Conservation (phyloP, 2,329 filamentous ascomycete species). For the Ophiostoma triangulosporum region DNA sequence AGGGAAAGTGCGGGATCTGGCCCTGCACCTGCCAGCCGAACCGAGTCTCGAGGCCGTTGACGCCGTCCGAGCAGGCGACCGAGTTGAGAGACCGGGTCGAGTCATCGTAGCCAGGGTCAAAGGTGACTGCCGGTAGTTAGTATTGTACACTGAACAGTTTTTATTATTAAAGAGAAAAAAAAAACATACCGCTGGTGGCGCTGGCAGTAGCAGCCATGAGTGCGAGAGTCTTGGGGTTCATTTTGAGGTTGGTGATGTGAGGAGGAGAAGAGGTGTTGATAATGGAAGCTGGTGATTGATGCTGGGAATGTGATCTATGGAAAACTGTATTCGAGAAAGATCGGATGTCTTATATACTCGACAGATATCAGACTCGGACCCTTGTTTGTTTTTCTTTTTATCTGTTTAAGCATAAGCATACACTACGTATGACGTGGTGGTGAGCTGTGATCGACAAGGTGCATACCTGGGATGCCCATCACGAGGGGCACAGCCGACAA, state of each 20-base stretch:
- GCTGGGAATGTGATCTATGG: too few relatives aligned
- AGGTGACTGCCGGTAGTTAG: conserved; percentile 38
- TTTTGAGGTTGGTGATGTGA: background rate
- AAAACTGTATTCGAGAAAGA: too few relatives aligned
- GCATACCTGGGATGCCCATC: background rate
- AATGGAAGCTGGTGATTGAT: background rate
- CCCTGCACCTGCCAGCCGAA: conserved; percentile 45
- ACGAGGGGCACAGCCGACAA: background rate
- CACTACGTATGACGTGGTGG: too few relatives aligned
- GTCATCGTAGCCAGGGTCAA: conserved; percentile 59
- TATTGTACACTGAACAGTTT: background rate
- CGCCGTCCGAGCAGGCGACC: conserved; percentile 55
- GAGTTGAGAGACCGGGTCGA: conserved; percentile 35
- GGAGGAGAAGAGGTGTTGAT: background rate
- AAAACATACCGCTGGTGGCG: background rate
- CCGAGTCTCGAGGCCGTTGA: conserved; percentile 50
- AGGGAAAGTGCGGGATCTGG: conserved; percentile 35
- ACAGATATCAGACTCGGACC: background rate
- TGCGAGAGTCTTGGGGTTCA: background rate
- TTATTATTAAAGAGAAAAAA: too few relatives aligned
- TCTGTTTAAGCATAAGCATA: background rate
- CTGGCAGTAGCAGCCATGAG: background rate
- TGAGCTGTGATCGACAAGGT: background rate
- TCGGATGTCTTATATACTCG: background rate
- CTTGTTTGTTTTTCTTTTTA: background rate